Conservation (phyloP, 805 yeast species). For the Metschnikowia lachancei region DNA sequence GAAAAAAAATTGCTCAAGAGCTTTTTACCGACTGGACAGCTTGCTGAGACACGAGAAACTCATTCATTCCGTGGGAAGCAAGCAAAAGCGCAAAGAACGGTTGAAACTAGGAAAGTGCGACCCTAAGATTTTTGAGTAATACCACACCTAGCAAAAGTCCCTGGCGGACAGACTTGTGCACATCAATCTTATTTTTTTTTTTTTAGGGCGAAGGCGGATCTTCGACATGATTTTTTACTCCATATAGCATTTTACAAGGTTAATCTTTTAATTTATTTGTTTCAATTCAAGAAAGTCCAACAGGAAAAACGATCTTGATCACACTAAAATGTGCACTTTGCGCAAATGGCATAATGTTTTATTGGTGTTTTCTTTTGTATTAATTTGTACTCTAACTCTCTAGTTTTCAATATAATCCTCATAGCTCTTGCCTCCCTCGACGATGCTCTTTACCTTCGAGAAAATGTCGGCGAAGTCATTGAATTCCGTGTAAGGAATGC, state of each 20-base stretch:
- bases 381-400: too few relatives aligned
- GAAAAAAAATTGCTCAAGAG: constrained; percentile 14
- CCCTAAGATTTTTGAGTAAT: constrained; percentile 10
- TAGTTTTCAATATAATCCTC: constrained; percentile 21
- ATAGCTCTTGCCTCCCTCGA: constrained; percentile 27
- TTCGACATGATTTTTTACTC: neutral
- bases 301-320: too few relatives aligned
- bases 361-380: too few relatives aligned
- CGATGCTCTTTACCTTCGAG: constrained; percentile 52
- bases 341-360: too few relatives aligned
- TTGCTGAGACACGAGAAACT: constrained; percentile 17
- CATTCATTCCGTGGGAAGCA: constrained; percentile 10
- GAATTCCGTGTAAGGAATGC: constrained; percentile 83
- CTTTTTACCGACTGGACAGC: constrained; percentile 22
- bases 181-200: neutral
- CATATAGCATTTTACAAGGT: constrained; percentile 2
- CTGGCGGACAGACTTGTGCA: constrained; percentile 5
- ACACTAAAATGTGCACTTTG: neutral
- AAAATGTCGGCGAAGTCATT: constrained; percentile 73
- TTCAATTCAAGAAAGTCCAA: neutral
- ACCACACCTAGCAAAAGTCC: constrained; percentile 1
- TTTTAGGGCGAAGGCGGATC: neutral
- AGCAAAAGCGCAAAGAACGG: constrained; percentile 13
- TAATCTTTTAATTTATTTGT: constrained; percentile 3
- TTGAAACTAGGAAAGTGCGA: constrained; percentile 12